Percentiles rank a stretch among this genome's conserved stretches.
Conservation (phyloP, 2,329 filamentous ascomycete species). For the Colletotrichum cordylinicola region DNA sequence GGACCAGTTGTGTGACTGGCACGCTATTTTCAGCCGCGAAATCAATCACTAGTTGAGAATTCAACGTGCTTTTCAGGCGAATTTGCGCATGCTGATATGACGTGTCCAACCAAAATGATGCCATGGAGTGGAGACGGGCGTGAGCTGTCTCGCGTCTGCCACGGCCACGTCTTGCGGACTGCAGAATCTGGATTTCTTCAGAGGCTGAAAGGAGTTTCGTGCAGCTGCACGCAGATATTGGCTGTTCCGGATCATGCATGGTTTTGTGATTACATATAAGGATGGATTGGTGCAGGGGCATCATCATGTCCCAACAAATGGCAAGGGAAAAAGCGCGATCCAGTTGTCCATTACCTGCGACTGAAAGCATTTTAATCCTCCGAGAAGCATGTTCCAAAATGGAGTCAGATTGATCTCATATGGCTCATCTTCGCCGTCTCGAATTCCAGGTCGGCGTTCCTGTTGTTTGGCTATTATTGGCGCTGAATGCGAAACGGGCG, state of each 20-base stretch:
- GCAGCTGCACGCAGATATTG: fast-evolving
- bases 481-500: neutral
- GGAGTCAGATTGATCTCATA: neutral
- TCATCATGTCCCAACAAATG: neutral
- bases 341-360: no score
- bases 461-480: neutral
- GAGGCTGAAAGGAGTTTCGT: neutral
- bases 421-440: neutral
- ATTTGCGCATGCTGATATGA: neutral
- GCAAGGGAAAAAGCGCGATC: no score
- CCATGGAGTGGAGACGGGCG: neutral
- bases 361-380: no score
- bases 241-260: neutral
- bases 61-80: neutral
- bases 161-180: neutral
- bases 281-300: neutral
- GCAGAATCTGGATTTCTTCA: neutral
- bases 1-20: neutral
- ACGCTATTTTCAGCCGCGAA: neutral
- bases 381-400: neutral
- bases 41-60: neutral
- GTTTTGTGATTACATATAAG: no score
- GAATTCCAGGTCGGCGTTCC: neutral
- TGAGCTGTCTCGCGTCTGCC: neutral
- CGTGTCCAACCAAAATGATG: neutral